Conservation (phyloP, 768 basidiomycete genomes). For the Melanogaster broomeanus region DNA sequence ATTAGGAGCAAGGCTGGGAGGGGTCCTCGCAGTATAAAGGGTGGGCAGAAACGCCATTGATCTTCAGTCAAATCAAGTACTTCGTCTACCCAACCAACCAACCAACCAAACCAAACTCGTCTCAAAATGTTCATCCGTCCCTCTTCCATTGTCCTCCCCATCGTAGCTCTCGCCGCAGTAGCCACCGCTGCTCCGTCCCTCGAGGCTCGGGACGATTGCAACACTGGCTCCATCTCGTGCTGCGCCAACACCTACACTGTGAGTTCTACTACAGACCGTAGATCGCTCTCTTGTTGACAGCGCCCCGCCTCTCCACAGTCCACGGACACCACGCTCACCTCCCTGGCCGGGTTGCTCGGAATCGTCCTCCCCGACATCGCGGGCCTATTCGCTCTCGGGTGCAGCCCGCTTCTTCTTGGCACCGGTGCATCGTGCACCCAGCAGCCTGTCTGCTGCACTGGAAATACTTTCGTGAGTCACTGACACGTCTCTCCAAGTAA, state of each 20-base stretch:
- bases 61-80: too few relatives aligned
- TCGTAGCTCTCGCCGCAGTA: too few relatives aligned
- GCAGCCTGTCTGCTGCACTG: conserved; percentile 19
- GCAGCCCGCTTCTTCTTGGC: conserved; percentile 16
- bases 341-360: conserved; percentile 1
- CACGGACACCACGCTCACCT: not conserved
- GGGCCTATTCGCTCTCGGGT: conserved; percentile 8
- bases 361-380: not conserved
- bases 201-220: conserved; percentile 3
- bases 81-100: not conserved
- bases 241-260: conserved; percentile 5
- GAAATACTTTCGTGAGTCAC: conserved; percentile 15
- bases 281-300: not conserved
- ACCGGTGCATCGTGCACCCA: conserved; percentile 3
- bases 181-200: too few relatives aligned
- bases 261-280: not conserved
- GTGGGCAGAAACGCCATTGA: too few relatives aligned
- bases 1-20: too few relatives aligned
- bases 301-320: not conserved
- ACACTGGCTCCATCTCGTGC: conserved; percentile 13
- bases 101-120: not conserved
- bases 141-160: too few relatives aligned
- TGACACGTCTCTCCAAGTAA: too few relatives aligned
- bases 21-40: too few relatives aligned
- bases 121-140: too few relatives aligned